Base-by-base conservation (phyloP, 352 stramenopile genomes). In the Phytophthora quininea region DNA sequence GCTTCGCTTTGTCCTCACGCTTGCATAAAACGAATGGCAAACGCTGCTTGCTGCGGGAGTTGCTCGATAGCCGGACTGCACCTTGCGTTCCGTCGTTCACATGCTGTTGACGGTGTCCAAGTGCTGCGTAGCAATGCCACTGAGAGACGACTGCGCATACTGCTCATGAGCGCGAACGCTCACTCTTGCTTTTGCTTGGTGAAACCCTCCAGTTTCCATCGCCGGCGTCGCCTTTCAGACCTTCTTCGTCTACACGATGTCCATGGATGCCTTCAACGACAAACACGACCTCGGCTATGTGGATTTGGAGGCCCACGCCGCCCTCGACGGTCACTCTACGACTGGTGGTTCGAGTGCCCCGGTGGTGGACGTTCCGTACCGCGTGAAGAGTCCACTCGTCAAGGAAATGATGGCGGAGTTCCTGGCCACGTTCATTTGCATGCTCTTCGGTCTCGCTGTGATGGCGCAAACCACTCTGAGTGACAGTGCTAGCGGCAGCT, bases 381-480 rank as follows among this genome's bases (percentile, higher is more conserved):
- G 58, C 58, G 64, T 76, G n/a, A 80, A 75, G 55, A 77, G 55
- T 12, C 58, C 32, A 43, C 68, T 84, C 40, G 48, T 71, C 7
- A 81, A 77, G 33, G 74, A 89, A 55, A 83, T 81, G 52, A 58
- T 88, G 54, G 76, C 74, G 19, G 80, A 88, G 60, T 86, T 84
- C 57, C 70, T 89, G 46, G 74, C 71, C 47, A 84, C 76, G 2
- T 86, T 89, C 49, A 73, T 84, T 35, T 68, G 84, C 55, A 67
- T 89, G 57, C 57, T 67, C 40, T 87, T 89, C 59, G 78, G 78
- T 24, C 64, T 79, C 24, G 78, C 76, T 9, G 79, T 80, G 11
- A 80, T 84, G 51, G 72, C 77, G 2, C 76, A 89, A 73, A 69
- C 83, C 14, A 71, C 69, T 2, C 68, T 89, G 9, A 82, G 73